Percentiles rank a stretch among this genome's conserved stretches.
phyloP scores from a whole-genome alignment of 208 protist species.

The Leishmania mexicana region DNA sequence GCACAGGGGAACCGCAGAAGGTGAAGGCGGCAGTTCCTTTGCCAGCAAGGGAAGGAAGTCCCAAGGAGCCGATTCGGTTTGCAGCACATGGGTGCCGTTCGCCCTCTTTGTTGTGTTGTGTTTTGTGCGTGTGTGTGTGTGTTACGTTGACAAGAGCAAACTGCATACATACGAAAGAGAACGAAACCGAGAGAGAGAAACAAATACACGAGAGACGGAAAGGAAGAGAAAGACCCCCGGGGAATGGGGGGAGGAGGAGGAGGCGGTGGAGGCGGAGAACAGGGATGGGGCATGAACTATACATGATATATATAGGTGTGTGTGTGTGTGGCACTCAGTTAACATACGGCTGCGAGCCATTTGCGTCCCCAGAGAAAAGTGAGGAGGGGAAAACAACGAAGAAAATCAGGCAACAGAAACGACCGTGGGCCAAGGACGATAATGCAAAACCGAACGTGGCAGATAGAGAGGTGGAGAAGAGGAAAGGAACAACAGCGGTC shows the following conservation, averaged over 20 bases:
- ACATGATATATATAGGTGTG: not conserved
- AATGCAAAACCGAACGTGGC: constrained; percentile 3
- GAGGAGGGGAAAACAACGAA: constrained; percentile 12
- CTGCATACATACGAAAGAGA: constrained; percentile 14
- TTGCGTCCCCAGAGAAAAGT: not conserved
- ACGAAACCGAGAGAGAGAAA: constrained; percentile 7
- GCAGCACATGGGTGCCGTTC: not conserved
- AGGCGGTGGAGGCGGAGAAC: not conserved
- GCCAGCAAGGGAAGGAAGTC: not conserved
- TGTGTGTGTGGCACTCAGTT: not conserved
- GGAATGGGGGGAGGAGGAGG: not conserved
- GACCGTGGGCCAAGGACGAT: not conserved
- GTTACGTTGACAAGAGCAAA: constrained; percentile 3
- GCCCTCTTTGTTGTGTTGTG: not conserved
- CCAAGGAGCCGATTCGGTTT: not conserved
- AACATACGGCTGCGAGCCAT: not conserved
- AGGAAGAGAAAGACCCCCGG: not conserved
- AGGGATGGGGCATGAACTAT: constrained; percentile 3
- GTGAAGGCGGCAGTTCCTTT: not conserved
- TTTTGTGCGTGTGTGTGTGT: not conserved
- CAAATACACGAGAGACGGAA: constrained; percentile 11
- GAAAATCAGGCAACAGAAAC: constrained; percentile 5
- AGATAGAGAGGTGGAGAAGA: not conserved
- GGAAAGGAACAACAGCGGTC: not conserved
- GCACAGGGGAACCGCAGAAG: not conserved